phyloP scores from a whole-genome alignment of 2,329 filamentous ascomycete genomes.

The Raffaelea arxii region DNA sequence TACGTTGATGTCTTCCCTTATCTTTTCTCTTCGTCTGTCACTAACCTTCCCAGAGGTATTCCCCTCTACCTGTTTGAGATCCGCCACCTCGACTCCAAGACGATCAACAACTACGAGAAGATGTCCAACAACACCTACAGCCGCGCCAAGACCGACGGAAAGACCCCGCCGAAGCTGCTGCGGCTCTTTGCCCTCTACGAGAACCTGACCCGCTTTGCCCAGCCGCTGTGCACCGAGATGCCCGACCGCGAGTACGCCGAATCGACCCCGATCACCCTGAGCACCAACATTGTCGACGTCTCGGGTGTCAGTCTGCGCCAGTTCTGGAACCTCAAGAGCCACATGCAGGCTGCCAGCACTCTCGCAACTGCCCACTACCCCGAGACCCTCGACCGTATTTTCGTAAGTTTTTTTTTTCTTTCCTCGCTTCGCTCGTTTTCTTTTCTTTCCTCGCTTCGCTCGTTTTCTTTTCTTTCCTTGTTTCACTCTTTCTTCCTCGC shows the following conservation, averaged over 20 bases:
- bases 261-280: constrained; percentile 75
- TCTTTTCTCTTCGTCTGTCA: not conserved
- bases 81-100: constrained; percentile 70
- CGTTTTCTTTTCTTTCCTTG: not conserved
- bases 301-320: constrained; percentile 79
- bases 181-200: constrained; percentile 90
- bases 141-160: constrained; percentile 55
- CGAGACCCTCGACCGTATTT: constrained; percentile 80
- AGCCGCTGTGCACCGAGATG: constrained; percentile 75
- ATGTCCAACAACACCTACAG: constrained; percentile 45
- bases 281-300: constrained; percentile 93
- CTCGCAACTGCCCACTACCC: constrained; percentile 91
- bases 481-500: too few relatives aligned
- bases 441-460: not conserved
- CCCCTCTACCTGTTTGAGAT: constrained; percentile 90
- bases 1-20: constrained; percentile 11
- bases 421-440: not conserved
- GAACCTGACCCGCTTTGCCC: constrained; percentile 76
- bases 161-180: constrained; percentile 64
- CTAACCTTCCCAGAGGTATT: constrained; percentile 54
- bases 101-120: constrained; percentile 69
- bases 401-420: constrained; percentile 18
- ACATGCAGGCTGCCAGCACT: constrained; percentile 87
- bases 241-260: constrained; percentile 59
- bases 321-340: constrained; percentile 88